A percentile compares a stretch with the other conserved stretches of the same genome.
Evolutionary conservation across 192 early-diverging fungal genomes (phyloP).

Genomic region (Thoreauomyces humboldtii): DNA sequence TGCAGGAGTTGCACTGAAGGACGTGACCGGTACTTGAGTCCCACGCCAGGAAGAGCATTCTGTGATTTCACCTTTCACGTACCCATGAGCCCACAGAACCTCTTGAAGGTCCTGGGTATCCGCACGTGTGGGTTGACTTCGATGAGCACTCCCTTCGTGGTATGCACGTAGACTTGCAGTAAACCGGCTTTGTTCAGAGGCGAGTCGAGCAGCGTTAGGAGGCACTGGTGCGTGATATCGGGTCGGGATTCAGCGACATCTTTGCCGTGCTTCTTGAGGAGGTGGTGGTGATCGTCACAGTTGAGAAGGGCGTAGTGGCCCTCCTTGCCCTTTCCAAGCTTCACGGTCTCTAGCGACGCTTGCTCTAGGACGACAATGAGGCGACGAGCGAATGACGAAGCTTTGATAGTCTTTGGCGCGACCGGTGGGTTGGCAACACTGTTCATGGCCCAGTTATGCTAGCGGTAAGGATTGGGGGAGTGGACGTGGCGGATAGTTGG

Average conservation of each 20-base stretch:
- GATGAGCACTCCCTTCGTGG: slow-evolving; percentile 89
- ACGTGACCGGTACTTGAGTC: too few species aligned
- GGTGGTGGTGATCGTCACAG: slow-evolving; percentile 91
- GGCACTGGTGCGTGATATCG: slow-evolving; percentile 97
- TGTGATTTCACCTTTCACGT: too few species aligned
- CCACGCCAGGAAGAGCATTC: too few species aligned
- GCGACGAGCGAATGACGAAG: slow-evolving; percentile 71
- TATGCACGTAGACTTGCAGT: slow-evolving; percentile 98
- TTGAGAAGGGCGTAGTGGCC: slow-evolving; percentile 86
- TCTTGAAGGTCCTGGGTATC: slow-evolving; percentile 99
- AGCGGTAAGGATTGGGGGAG: too few species aligned
- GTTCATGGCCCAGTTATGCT: slow-evolving; percentile 13
- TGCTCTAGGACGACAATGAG: slow-evolving; percentile 92
- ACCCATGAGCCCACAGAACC: slow-evolving; percentile 98
- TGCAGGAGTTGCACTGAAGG: slow-evolving; percentile 96
- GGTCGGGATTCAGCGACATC: slow-evolving; percentile 81
- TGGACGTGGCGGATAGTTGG: too few species aligned
- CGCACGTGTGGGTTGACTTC: slow-evolving; percentile 97
- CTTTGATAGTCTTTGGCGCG: slow-evolving; percentile 73
- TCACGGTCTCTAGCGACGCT: slow-evolving; percentile 88
- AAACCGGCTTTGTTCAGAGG: slow-evolving; percentile 98
- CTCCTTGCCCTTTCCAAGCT: slow-evolving; percentile 68
- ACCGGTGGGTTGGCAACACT: slow-evolving; percentile 56
- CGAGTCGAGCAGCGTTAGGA: slow-evolving; percentile 93
- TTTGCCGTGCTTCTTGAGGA: slow-evolving; percentile 79